phyloP scores from a whole-genome alignment of 1,284 basidiomycete genomes.

The Ganoderma resinaceum region DNA sequence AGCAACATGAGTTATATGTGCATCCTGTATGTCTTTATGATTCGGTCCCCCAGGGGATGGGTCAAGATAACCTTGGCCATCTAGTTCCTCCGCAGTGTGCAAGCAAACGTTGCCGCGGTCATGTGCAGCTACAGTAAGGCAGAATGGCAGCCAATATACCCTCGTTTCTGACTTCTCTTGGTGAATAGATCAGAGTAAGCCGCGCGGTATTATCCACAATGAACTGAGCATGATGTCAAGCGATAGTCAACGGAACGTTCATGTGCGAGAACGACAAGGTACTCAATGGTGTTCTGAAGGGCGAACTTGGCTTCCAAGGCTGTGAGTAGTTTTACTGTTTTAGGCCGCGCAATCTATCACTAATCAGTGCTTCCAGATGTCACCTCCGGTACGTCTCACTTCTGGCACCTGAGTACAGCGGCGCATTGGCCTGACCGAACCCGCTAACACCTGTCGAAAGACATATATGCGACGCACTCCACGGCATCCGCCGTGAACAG shows the following conservation, averaged over 20 bases:
- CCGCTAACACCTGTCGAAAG: conserved; percentile 42
- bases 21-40: conserved; percentile 45
- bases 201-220: neutral
- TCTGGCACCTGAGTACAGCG: no score
- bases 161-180: neutral
- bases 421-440: no score
- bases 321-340: conserved; percentile 51
- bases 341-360: neutral
- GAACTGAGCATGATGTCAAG: neutral
- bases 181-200: conserved; percentile 50
- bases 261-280: conserved; percentile 74
- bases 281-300: conserved; percentile 75
- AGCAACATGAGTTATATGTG: conserved; percentile 64
- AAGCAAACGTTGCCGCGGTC: conserved; percentile 70
- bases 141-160: neutral
- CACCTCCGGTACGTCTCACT: conserved; percentile 35
- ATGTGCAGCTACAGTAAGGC: conserved; percentile 75
- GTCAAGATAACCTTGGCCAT: neutral
- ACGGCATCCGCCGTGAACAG: conserved; percentile 52
- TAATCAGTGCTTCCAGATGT: conserved; percentile 28
- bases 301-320: conserved; percentile 77
- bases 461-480: conserved; percentile 52
- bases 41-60: no score
- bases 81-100: conserved; percentile 67
- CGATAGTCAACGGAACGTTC: conserved; percentile 66